These are phyloP conservation scores for Colletotrichum magnum DNA, from an alignment of 2,329 filamentous ascomycete species.

Conservation along the genomic window DNA sequence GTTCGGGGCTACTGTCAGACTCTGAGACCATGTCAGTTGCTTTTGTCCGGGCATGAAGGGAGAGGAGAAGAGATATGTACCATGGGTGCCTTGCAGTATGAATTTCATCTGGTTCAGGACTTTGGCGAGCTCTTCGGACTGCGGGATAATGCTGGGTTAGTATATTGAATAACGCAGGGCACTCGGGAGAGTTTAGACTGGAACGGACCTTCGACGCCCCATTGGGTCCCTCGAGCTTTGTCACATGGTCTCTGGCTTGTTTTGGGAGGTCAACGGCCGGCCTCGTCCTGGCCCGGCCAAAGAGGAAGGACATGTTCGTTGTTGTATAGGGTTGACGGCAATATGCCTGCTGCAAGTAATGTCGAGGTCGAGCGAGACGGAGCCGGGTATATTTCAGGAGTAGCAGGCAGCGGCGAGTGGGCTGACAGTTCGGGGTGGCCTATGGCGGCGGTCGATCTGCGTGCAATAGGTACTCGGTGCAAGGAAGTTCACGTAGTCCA, in stretches of 20 bases:
- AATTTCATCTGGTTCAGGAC: slow-evolving; percentile 92
- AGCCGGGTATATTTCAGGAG: no score
- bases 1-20: slow-evolving; percentile 86
- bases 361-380: no score
- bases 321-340: no score
- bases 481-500: no score
- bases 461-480: no score
- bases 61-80: slow-evolving; percentile 59
- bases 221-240: slow-evolving; percentile 65
- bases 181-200: not conserved
- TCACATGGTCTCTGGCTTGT: slow-evolving; percentile 69
- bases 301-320: slow-evolving; percentile 68
- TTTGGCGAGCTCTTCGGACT: slow-evolving; percentile 91
- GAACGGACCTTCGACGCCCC: slow-evolving; percentile 62
- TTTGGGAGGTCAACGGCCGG: slow-evolving; percentile 68
- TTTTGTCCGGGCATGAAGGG: not conserved
- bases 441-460: no score
- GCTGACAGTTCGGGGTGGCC: no score
- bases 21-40: slow-evolving; percentile 67
- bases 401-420: no score
- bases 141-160: slow-evolving; percentile 23
- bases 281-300: slow-evolving; percentile 66
- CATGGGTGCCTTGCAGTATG: slow-evolving; percentile 92
- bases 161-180: not conserved
- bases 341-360: no score